Evolutionary conservation across 208 protist species (phyloP).

Genomic region (Acanthamoeba castellanii): DNA sequence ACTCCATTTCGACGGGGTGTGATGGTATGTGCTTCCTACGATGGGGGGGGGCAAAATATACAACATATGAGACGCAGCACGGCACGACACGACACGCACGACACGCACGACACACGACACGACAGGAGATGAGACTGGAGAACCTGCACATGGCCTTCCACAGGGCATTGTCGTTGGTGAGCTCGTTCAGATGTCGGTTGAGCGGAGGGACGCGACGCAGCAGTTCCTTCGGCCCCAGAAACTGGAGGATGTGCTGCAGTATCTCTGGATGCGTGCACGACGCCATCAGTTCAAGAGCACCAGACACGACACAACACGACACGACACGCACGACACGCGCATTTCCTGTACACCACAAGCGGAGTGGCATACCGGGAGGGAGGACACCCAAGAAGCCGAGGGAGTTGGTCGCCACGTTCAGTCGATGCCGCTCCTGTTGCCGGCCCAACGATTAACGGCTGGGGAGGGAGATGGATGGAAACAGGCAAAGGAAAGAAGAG

Average conservation of each 20-base stretch:
- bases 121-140: no score
- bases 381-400: constrained; percentile 54
- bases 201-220: constrained; percentile 13
- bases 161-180: constrained; percentile 34
- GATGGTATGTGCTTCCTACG: constrained; percentile 55
- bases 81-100: no score
- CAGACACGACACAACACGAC: background rate
- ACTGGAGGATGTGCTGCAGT: constrained; percentile 62
- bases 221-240: constrained; percentile 29
- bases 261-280: background rate
- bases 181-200: constrained; percentile 32
- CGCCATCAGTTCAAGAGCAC: no score
- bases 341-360: background rate
- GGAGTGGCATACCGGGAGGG: constrained; percentile 45
- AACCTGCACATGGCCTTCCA: constrained; percentile 49
- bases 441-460: background rate
- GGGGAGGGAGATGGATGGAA: background rate
- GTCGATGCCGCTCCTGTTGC: constrained; percentile 12
- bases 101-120: background rate
- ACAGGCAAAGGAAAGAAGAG: background rate
- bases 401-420: constrained; percentile 49
- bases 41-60: no score
- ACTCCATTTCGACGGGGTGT: constrained; percentile 58
- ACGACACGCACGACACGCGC: background rate
- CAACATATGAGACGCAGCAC: no score